These are phyloP conservation scores for Populus tremula DNA, from an alignment of 345 rosid genomes.

Conservation along the genomic window DNA sequence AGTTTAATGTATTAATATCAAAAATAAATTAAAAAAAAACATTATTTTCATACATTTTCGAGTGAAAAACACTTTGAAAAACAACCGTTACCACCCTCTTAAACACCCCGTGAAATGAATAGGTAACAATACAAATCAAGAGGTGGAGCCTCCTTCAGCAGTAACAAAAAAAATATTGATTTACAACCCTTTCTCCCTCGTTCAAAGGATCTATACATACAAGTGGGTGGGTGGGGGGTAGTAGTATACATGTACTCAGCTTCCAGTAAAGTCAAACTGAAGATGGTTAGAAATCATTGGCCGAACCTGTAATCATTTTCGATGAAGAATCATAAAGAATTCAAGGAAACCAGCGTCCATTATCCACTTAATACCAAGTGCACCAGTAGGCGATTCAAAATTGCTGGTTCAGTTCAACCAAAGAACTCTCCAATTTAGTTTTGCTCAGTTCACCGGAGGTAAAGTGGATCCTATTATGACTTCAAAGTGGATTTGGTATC, in stretches of 20 bases:
- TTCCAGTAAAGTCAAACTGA: slow-evolving; percentile 29
- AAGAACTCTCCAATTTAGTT: not conserved
- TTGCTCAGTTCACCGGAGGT: slow-evolving; percentile 7
- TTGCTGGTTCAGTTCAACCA: slow-evolving; percentile 23
- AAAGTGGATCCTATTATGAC: slow-evolving; percentile 8
- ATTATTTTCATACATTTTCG: no score
- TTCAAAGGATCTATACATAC: slow-evolving; percentile 36
- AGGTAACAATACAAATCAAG: slow-evolving; percentile 15
- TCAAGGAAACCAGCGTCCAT: slow-evolving; percentile 6
- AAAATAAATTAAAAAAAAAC: no score
- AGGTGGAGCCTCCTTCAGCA: slow-evolving; percentile 2
- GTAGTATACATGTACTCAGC: slow-evolving; percentile 30
- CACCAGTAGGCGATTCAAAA: slow-evolving; percentile 43
- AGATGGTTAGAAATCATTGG: slow-evolving; percentile 30
- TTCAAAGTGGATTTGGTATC: slow-evolving; percentile 42
- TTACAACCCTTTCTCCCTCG: slow-evolving; percentile 27
- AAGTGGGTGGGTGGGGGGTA: slow-evolving; percentile 21
- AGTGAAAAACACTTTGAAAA: no score
- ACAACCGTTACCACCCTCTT: rapidly evolving
- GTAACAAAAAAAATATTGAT: slow-evolving; percentile 15
- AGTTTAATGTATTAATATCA: no score
- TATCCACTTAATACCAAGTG: not conserved
- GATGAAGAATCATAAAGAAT: slow-evolving; percentile 9
- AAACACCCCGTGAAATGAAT: not conserved
- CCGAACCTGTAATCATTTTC: slow-evolving; percentile 8